A percentile compares a stretch with the other conserved stretches of the same genome.
These are phyloP conservation scores for Aspergillus quadrilineatus DNA, from an alignment of 2,329 filamentous ascomycete species.

Conservation along the genomic window DNA sequence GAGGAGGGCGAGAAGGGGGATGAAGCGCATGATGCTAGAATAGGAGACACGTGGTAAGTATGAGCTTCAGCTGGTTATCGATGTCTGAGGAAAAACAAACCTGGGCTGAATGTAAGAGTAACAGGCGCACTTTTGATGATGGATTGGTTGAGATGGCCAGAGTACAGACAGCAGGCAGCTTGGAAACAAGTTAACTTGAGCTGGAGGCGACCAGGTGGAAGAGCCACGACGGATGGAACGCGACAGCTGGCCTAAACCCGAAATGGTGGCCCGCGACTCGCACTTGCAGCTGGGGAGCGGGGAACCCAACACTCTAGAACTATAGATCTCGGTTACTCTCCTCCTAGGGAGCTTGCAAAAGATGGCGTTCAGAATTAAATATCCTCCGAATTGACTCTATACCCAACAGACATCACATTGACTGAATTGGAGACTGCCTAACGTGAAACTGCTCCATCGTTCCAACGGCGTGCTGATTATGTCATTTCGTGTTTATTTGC, in stretches of 20 bases:
- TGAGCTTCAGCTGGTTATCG: neutral
- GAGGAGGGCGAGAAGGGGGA: conserved; percentile 50
- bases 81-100: conserved; percentile 17
- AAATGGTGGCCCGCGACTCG: conserved; percentile 13
- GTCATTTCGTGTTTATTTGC: neutral
- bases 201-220: conserved; percentile 24
- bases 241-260: conserved; percentile 34
- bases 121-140: conserved; percentile 23
- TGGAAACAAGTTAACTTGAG: conserved; percentile 16
- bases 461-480: neutral
- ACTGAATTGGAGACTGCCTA: neutral
- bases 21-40: conserved; percentile 53
- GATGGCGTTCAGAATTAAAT: too few species aligned
- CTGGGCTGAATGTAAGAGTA: conserved; percentile 17
- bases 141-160: conserved; percentile 18
- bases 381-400: too few species aligned
- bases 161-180: conserved; percentile 28
- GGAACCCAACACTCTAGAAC: conserved; percentile 10
- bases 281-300: conserved; percentile 20
- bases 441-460: neutral
- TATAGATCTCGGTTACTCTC: neutral
- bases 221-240: conserved; percentile 23
- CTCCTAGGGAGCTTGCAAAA: neutral
- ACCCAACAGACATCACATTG: too few species aligned
- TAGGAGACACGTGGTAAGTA: conserved; percentile 16